Evolutionary conservation across 2,329 filamentous ascomycete genomes (phyloP), one percentile per base, ranked within the genome.

Genomic region (Raffaelea arxii): DNA sequence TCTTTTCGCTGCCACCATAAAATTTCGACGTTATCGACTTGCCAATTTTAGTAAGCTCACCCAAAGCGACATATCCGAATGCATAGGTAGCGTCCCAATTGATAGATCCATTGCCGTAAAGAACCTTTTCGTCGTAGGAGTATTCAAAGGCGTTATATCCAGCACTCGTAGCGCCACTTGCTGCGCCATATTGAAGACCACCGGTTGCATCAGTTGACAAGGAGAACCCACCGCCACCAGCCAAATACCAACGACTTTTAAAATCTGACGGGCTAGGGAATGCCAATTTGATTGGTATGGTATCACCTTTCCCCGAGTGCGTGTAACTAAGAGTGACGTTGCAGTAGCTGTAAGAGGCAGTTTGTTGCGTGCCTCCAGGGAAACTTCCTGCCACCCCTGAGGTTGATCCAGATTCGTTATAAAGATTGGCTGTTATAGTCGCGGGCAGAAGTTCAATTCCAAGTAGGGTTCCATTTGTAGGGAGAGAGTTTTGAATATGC

Each of bases 41-140:
- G 22, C 69, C 70, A 11, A 75, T 55, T 21, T 60, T 53, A 10
- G 67, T 72, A 64, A 76, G 67, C 56, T 78, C 75, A 39, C 68
- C 67, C 2, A 75, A 59, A 0, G 68, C 73, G 50, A 69, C 62
- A 59, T 77, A 77, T 1, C 61, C 65, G 45, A 75, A 76, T 62
- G 69, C 72, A 58, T 70, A 66, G 3, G 66, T 61, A 1, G 66
- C 59, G 27, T 76, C 64, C 60, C 65, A 75, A 56, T 77, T 72
- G 53, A 73, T 62, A 3, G 69, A 68, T 11, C 72, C 72, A 48
- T 78, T 75, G n/a, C 59, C 66, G 43, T 59, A 56, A 1, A 73
- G 59, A 14, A 65, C 60, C 2, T 68, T 65, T 18, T 62, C 58
- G 44, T 65, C 61, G 39, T 58, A 65, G 49, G 56, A 62, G 47